A percentile compares a stretch with the other conserved stretches of the same genome.
phyloP scores from a whole-genome alignment of 2,329 filamentous ascomycete species.

The Pseudopithomyces chartarum region DNA sequence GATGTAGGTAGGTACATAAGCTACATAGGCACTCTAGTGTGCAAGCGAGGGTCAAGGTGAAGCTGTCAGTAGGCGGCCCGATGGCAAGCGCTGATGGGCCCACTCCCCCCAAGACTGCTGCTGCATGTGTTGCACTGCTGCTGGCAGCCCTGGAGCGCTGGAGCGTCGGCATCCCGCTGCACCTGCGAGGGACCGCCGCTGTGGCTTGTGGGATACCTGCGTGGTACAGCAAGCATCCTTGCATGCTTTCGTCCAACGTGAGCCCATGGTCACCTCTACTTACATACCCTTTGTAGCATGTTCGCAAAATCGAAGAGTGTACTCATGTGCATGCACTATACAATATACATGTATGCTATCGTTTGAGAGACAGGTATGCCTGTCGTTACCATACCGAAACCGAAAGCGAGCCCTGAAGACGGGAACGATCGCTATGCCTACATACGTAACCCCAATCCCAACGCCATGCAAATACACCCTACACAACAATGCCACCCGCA shows the following conservation, averaged over 20 bases:
- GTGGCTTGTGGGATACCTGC: background rate
- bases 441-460: conserved; percentile 1
- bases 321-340: background rate
- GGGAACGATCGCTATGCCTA: conserved; percentile 2
- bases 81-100: no score
- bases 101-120: no score
- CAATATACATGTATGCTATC: no score
- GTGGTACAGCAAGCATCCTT: conserved; percentile 3
- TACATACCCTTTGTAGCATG: no score
- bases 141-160: no score
- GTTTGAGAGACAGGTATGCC: background rate
- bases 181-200: conserved; percentile 1
- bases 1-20: no score
- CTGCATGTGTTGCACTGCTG: no score
- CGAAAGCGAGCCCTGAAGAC: conserved; percentile 5
- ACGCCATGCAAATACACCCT: conserved; percentile 7
- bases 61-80: background rate
- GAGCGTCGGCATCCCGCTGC: no score
- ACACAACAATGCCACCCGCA: conserved; percentile 16
- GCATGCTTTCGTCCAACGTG: conserved; percentile 3
- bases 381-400: conserved; percentile 3
- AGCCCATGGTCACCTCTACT: conserved; percentile 5
- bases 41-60: background rate
- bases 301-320: no score
- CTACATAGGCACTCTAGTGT: no score